Evolutionary conservation across 2,329 filamentous ascomycete species (phyloP), one percentile per base, ranked within the genome.

Genomic region (Mycogone perniciosa): DNA sequence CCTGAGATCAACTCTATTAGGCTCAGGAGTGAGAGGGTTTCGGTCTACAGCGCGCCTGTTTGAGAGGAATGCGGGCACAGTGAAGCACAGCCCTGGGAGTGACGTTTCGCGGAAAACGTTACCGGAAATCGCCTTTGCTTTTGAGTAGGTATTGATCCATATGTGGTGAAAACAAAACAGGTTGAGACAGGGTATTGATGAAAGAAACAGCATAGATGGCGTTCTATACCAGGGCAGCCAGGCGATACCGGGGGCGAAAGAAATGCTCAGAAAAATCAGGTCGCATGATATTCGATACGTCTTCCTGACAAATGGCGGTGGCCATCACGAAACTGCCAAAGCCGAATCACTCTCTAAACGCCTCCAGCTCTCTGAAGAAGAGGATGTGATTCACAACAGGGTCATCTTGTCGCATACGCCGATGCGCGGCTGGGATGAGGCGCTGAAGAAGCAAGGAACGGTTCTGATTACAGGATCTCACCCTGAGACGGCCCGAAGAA

Each of bases 281-380:
- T 71, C 77, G 43, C 78, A 90, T 62, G 76, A 80, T 43, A 89
- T 96, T 42, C 91, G 91, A 9, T 97, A 95, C 71, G 92, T 99
- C 61, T 81, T 99, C 33, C 77, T 99, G 56, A 99, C 93, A 53
- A 99, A 99, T 69, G 93, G 93, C 59, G 93, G 93, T 39, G 93
- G 93, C 52, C 89, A 86, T 63, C 81, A 84, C 56, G 92, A 97
- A 69, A 56, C 62, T 13, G 63, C 60, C 39, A 71, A 71, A 51
- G 65, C 57, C 8, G 61, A 60, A 1, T 69, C 68, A 4, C 51
- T 71, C 33, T 59, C 61, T 30, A 61, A 66, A 49, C 59, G 67
- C 4, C 60, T 71, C 2, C 57, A 62, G 4, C 53, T 70, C 2
- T 52, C 57, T 6, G 57, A 60, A n/a, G 57, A 67, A 3, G 63